A percentile compares a stretch with the other conserved stretches of the same genome.
Conservation (phyloP, 495 filamentous ascomycete species). For the Pyrenula massariospora region DNA sequence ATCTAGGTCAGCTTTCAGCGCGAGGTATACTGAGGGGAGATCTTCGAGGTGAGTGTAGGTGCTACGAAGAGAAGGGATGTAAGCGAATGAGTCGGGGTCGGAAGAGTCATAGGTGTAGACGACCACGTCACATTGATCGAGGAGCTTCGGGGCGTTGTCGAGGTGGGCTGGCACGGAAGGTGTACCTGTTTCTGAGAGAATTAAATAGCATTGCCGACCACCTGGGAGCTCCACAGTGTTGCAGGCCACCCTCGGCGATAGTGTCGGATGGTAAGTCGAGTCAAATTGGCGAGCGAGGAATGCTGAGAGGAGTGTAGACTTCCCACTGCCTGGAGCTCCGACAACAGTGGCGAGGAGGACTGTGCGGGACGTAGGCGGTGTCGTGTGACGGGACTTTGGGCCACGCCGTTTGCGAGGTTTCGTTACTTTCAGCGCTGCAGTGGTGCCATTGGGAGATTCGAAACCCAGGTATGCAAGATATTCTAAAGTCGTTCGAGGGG, state of each 20-base stretch:
- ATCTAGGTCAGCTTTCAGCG: constrained; percentile 86
- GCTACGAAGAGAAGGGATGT: constrained; percentile 71
- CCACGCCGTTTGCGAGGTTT: constrained; percentile 75
- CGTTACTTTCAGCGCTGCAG: constrained; percentile 80
- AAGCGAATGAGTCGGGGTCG: constrained; percentile 86
- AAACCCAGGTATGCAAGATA: constrained; percentile 96
- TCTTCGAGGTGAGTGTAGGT: constrained; percentile 74
- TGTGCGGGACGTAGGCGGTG: constrained; percentile 61
- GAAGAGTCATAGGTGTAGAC: constrained; percentile 96
- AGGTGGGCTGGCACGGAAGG: constrained; percentile 75
- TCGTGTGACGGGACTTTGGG: constrained; percentile 47
- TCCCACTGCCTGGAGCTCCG: constrained; percentile 71
- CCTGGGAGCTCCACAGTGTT: constrained; percentile 94
- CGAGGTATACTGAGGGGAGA: constrained; percentile 79
- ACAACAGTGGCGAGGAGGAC: constrained; percentile 96
- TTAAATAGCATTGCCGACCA: constrained; percentile 93
- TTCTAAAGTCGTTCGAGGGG: constrained; percentile 85
- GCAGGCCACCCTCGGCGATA: constrained; percentile 83
- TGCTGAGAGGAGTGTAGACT: constrained; percentile 77
- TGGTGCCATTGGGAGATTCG: constrained; percentile 54
- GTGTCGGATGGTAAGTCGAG: constrained; percentile 82
- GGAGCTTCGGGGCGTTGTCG: constrained; percentile 81
- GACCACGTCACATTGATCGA: constrained; percentile 84
- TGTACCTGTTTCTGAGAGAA: constrained; percentile 91
- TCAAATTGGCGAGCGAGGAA: constrained; percentile 84